Evolutionary conservation across 495 filamentous ascomycete genomes (phyloP).

Genomic region (Hyaloscypha finlandica): DNA sequence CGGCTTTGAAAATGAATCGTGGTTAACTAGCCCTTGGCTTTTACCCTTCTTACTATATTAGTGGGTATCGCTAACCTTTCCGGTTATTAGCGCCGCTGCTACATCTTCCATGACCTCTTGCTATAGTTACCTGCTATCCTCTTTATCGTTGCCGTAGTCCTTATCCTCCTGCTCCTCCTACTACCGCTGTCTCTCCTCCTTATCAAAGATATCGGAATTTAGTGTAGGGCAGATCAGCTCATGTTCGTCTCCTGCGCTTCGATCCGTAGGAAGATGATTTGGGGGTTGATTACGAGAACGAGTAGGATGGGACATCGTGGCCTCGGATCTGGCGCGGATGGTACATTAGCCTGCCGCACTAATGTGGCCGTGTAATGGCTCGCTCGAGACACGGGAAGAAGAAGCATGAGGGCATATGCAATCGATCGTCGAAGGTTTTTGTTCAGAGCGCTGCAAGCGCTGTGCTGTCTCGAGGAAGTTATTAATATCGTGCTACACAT

Average conservation of each 20-base stretch:
- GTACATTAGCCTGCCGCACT: slow-evolving; percentile 20
- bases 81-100: slow-evolving; percentile 7
- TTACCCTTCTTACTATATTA: slow-evolving; percentile 20
- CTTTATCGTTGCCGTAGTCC: too few relatives aligned
- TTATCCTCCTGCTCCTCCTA: background rate
- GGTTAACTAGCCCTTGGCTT: slow-evolving; percentile 22
- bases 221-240: slow-evolving; percentile 12
- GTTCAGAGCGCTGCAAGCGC: slow-evolving; percentile 19
- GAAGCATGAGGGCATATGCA: slow-evolving; percentile 14
- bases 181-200: slow-evolving; percentile 10
- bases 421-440: slow-evolving; percentile 15
- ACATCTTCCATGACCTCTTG: slow-evolving; percentile 17
- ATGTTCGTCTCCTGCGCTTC: slow-evolving; percentile 18
- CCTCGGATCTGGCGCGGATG: slow-evolving; percentile 18
- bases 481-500: slow-evolving; percentile 26
- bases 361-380: slow-evolving; percentile 21
- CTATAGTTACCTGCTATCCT: slow-evolving; percentile 9
- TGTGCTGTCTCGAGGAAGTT: slow-evolving; percentile 22
- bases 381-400: slow-evolving; percentile 20
- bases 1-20: slow-evolving; percentile 22
- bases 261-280: slow-evolving; percentile 14
- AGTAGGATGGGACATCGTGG: slow-evolving; percentile 14
- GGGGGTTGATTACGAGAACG: slow-evolving; percentile 8
- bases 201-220: slow-evolving; percentile 11
- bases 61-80: slow-evolving; percentile 17